Conservation (phyloP, 1,284 basidiomycete genomes). For the Melanopsichium pennsylvanicum region DNA sequence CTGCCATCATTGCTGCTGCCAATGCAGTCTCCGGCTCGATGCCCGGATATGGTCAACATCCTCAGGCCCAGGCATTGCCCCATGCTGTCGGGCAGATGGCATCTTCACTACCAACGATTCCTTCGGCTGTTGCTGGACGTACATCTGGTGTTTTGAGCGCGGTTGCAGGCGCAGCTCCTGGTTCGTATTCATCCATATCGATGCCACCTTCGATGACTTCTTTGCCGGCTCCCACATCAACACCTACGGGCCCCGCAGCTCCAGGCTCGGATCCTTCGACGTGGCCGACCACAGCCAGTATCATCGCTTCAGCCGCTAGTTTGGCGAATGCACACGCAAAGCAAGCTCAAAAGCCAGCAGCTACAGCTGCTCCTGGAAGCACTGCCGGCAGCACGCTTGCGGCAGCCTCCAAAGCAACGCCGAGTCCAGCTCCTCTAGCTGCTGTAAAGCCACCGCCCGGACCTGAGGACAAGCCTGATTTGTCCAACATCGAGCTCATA, state of each 20-base stretch:
- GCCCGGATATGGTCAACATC: constrained; percentile 19
- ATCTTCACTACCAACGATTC: constrained; percentile 26
- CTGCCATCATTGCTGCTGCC: constrained; percentile 40
- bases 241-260: constrained; percentile 2
- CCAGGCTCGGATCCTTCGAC: constrained; percentile 24
- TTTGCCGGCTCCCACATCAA: constrained; percentile 8
- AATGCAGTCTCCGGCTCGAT: constrained; percentile 38
- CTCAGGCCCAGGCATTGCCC: constrained; percentile 8
- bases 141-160: not conserved
- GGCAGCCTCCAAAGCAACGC: constrained; percentile 1
- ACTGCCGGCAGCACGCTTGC: not conserved
- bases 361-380: not conserved
- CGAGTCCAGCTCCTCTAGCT: constrained; percentile 7
- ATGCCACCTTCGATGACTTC: constrained; percentile 12
- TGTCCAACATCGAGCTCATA: constrained; percentile 61
- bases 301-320: constrained; percentile 42
- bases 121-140: constrained; percentile 18
- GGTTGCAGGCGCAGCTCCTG: not conserved
- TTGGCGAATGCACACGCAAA: constrained; percentile 37
- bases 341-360: constrained; percentile 14
- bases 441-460: constrained; percentile 33
- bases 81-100: constrained; percentile 26
- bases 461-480: constrained; percentile 56
- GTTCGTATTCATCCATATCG: not conserved
- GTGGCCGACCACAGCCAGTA: constrained; percentile 38